A percentile compares a stretch with the other conserved stretches of the same genome.
Evolutionary conservation across 2,329 filamentous ascomycete genomes (phyloP).

Genomic region (Ceratocystis albifundus): DNA sequence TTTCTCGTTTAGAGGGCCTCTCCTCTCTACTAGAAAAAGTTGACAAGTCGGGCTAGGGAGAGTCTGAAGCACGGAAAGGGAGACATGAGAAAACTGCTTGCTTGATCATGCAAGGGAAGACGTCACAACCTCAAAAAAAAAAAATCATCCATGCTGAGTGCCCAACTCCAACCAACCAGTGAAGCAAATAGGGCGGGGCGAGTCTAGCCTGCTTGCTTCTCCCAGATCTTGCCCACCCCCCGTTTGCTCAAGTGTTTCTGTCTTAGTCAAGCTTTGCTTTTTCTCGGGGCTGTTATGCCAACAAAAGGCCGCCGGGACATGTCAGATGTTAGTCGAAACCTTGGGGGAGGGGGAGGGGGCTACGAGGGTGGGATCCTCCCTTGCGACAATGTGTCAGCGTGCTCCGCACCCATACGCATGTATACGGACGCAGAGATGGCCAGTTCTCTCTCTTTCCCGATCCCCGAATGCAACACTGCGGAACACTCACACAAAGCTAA

Average conservation of each 20-base stretch:
- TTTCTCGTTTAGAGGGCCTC: background rate
- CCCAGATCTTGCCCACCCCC: background rate
- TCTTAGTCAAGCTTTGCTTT: no score
- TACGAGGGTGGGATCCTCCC: background rate
- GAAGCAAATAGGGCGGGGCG: background rate
- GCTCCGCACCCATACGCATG: background rate
- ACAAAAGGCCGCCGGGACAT: background rate
- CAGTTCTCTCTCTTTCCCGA: no score
- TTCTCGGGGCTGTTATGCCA: no score
- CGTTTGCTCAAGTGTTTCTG: background rate
- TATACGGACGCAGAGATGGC: background rate
- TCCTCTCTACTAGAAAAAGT: background rate
- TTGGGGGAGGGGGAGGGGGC: no score
- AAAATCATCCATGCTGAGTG: background rate
- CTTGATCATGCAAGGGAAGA: background rate
- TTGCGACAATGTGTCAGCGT: background rate
- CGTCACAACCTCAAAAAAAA: conserved; percentile 3
- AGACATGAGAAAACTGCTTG: background rate
- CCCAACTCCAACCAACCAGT: background rate
- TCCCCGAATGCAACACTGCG: background rate
- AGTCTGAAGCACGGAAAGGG: background rate
- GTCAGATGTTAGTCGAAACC: background rate
- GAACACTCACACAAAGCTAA: background rate
- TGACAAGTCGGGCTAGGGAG: background rate
- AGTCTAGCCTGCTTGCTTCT: background rate